These are phyloP conservation scores for Garcia nutans DNA, from an alignment of 345 rosid genomes.

Conservation along the genomic window DNA sequence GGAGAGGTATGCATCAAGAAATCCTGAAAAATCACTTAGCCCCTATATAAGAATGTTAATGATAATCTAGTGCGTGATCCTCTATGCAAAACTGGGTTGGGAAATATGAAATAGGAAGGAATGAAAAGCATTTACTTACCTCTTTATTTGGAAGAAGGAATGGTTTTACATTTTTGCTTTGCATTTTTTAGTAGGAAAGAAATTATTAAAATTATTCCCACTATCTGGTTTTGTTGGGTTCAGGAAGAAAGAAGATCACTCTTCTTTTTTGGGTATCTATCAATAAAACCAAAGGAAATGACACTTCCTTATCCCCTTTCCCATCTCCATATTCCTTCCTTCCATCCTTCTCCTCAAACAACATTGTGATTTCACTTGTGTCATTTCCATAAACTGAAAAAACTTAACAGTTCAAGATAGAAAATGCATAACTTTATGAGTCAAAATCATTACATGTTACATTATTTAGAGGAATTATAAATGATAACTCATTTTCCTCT, in stretches of 20 bases:
- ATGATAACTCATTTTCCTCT: neutral
- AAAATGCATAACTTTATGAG: neutral
- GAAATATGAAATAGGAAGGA: neutral
- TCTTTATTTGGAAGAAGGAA: neutral
- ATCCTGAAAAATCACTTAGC: neutral
- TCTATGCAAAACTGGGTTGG: neutral
- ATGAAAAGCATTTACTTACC: neutral
- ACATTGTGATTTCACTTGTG: neutral
- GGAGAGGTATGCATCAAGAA: conserved; percentile 66
- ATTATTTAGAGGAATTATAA: neutral
- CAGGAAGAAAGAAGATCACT: neutral
- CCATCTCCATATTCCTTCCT: neutral
- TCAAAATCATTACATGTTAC: neutral
- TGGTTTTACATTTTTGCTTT: too few relatives aligned
- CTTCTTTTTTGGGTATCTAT: neutral
- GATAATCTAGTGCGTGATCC: too few relatives aligned
- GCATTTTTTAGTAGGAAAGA: too few relatives aligned
- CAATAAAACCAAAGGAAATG: neutral
- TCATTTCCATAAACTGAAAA: neutral
- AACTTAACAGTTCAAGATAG: neutral
- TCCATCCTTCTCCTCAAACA: neutral
- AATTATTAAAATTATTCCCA: too few relatives aligned
- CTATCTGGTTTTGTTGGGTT: neutral
- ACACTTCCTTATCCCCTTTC: neutral
- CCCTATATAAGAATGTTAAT: neutral